Evolutionary conservation across 495 filamentous ascomycete species (phyloP), one percentile per base, ranked within the genome.

Genomic region (Penicillium malachiteum): DNA sequence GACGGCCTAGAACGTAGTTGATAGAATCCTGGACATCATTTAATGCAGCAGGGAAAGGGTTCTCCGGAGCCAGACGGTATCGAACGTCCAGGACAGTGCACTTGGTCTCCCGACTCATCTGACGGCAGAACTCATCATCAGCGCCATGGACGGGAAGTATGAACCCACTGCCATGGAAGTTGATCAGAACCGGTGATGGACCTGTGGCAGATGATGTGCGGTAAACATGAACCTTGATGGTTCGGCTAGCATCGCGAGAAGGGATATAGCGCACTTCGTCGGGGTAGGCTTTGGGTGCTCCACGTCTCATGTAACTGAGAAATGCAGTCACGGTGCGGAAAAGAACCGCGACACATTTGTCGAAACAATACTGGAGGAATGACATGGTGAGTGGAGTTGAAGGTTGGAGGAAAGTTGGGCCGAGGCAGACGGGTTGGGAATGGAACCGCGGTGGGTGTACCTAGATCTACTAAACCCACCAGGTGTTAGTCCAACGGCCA

Each of bases 51-150:
- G 90, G 89, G 68, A 94, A 94, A 0, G 88, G 81, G 58, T 86
- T 62, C 65, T 94, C 88, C 0, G 91, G 91, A 2, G 89, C 83
- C 3, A 95, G 80, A 9, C 91, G 81, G 69, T 96, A 96, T 10
- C 84, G 79, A 5, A 91, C 82, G 53, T 79, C 76, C 17, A 79
- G 48, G 14, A 78, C 75, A 6, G 69, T 71, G 55, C 76, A 71
- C 8, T 62, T 64, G 21, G 75, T 72, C 14, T 69, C 54, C 7
- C 48, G 55, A 50, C 68, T 70, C 48, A 79, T 51, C 30, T 53
- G 54, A 3, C 70, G 74, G 54, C 74, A 78, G 55, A 69, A 80
- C 18, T 65, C 63, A 17, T 77, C 70, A 43, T 80, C 76, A 38
- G 50, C 55, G 32, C 76, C 77, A 58, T 79, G 77, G 9, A 66